Base-by-base conservation (phyloP, 73 alveolate species). In the Paraurostyla sp. region DNA sequence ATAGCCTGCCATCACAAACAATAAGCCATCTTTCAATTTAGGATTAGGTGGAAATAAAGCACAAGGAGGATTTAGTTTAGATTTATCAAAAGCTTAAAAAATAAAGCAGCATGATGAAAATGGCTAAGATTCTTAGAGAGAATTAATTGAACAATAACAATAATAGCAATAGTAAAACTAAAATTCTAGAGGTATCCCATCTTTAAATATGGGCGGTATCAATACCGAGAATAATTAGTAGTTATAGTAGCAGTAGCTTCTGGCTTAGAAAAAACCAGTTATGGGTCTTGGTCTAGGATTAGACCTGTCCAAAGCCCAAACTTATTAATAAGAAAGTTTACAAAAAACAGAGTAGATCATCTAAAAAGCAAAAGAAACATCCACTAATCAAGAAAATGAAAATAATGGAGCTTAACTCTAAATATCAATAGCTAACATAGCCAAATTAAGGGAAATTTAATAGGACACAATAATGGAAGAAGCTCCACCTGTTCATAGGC, bases 251-350 rank as follows among this genome's bases (percentile, higher is more conserved):
- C 29, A n/a, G 46, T 11, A 73, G 13, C 4, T 18, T 32, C 62
- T 27, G 32, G 20, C 43, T 7, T 18, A 43, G 3, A 49, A 46
- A 29, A 75, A 75, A 35, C n/a, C n/a, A n/a, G n/a, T n/a, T n/a
- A 42, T 22, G 51, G 33, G 48, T 0, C 87, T 54, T 35, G 90
- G 90, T 51, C 32, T 90, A 18, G 92, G 95, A 4, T 51, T 90
- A 25, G 95, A 90, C 48, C 58, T 90, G 0, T 81, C 95, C 32
- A 81, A 83, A 41, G 95, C 95, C n/a, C 80, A 78, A 23, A 78
- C 22, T 40, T 52, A 43, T 38, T 43, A 78, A 27, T 27, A 78
- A 36, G 89, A 78, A 35, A 25, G 30, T 7, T 32, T 78, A 33
- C 27, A 11, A 78, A 78, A 78, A 27, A 78, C 49, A 18, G 89